A percentile compares a stretch with the other conserved stretches of the same genome.
These are phyloP conservation scores for Cylindrotheca closterium DNA, from an alignment of 108 stramenopile genomes.

Conservation along the genomic window DNA sequence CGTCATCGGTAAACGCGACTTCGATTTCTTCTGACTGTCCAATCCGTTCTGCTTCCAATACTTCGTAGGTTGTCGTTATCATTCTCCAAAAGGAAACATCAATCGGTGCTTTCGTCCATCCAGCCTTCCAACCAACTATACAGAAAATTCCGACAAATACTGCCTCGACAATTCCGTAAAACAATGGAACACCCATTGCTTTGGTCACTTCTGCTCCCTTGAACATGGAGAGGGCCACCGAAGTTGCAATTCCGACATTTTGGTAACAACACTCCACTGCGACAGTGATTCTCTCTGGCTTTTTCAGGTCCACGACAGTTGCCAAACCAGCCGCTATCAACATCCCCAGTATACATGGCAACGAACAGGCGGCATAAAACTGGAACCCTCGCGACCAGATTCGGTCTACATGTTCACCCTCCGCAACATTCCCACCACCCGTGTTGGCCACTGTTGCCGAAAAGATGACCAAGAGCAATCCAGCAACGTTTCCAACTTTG, in stretches of 20 bases:
- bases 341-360: conserved; percentile 69
- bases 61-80: conserved; percentile 63
- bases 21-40: conserved; percentile 21
- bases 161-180: conserved; percentile 72
- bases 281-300: conserved; percentile 77
- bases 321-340: conserved; percentile 56
- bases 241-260: conserved; percentile 86
- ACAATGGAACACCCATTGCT: conserved; percentile 82
- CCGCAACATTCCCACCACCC: too few species aligned
- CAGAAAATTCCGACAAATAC: conserved; percentile 69
- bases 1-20: conserved; percentile 11
- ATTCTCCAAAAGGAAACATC: conserved; percentile 63
- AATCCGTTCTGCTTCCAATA: conserved; percentile 17
- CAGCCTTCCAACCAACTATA: conserved; percentile 68
- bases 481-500: conserved; percentile 55
- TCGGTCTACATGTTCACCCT: conserved; percentile 50
- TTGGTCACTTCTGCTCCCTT: conserved; percentile 51
- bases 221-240: conserved; percentile 77
- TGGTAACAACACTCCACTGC: conserved; percentile 86
- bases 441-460: conserved; percentile 64
- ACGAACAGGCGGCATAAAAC: conserved; percentile 68
- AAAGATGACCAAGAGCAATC: conserved; percentile 68
- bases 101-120: conserved; percentile 79
- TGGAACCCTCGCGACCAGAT: conserved; percentile 71
- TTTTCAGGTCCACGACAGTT: conserved; percentile 36